Evolutionary conservation across 257 asterid genomes (phyloP), one percentile per base, ranked within the genome.

Genomic region (Solanum tarijense): DNA sequence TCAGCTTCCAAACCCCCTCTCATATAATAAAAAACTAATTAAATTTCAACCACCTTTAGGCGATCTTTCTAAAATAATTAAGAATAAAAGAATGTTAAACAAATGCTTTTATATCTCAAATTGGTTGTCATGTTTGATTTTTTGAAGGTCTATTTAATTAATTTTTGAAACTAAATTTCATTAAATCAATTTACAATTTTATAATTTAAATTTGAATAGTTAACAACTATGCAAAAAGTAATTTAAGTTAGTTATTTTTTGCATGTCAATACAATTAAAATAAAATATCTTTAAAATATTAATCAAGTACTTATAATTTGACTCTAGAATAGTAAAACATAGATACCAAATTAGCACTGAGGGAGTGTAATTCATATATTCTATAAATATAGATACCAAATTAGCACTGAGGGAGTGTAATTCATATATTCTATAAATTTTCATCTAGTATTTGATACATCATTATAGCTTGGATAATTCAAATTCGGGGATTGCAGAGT

Each of bases 401-500:
- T 71, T 31, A 14, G 8, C 12, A 69, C 21, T 0, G 21, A 29
- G 20, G 10, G 23, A 29, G 75, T 68, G 32, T 13, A 6, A 2
- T n/a, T 5, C 13, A n/a, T n/a, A 10, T n/a, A 65, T 65, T n/a
- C 29, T n/a, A 60, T 65, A 5, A 10, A 4, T 25, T 65, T 25
- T 65, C 29, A 55, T 55, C 65, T 55, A 55, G 65, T 6, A 55
- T 3, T 55, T 55, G 10, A 55, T 55, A 52, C n/a, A 7, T 62
- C 12, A 65, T 62, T 65, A 65, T 7, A n/a, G 2, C 18, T n/a
- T 2, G 2, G 1, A n/a, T n/a, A 65, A 65, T n/a, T 65, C 3
- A 11, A 4, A 62, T 62, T 0, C 0, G 4, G 4, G 0, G 18
- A n/a, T 65, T 65, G 2, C 1, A 65, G 2, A 11, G 18, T 5